Evolutionary conservation across 371 early-diverging fungal species (phyloP).

Genomic region (Batrachochytrium dendrobatidis): DNA sequence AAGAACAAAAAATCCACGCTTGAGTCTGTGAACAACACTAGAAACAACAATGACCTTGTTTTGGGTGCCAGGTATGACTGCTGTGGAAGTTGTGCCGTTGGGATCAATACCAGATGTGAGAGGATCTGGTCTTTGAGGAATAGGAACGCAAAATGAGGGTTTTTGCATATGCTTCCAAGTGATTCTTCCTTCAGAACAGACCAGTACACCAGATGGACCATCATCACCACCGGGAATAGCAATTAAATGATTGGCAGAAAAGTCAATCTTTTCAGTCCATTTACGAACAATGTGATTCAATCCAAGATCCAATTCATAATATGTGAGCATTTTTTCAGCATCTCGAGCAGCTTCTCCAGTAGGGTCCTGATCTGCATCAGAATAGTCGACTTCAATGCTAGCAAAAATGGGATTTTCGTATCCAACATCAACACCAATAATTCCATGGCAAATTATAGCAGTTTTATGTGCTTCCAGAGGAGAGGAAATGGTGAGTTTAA

Average conservation of each 20-base stretch:
- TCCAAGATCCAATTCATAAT: slow-evolving; percentile 96
- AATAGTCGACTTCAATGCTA: slow-evolving; percentile 79
- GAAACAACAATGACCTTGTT: slow-evolving; percentile 61
- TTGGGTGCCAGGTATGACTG: slow-evolving; percentile 2
- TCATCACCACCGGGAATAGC: slow-evolving; percentile 87
- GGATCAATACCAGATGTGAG: slow-evolving; percentile 18
- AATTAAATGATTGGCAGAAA: slow-evolving; percentile 70
- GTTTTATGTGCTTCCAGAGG: slow-evolving; percentile 91
- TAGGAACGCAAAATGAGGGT: slow-evolving; percentile 64
- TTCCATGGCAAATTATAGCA: slow-evolving; percentile 63
- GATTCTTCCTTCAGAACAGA: slow-evolving; percentile 84
- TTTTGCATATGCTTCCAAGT: slow-evolving; percentile 75
- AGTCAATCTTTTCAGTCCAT: slow-evolving; percentile 81
- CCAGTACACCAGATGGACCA: slow-evolving; percentile 95
- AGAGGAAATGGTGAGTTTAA: slow-evolving; percentile 83
- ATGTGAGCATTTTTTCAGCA: slow-evolving; percentile 78
- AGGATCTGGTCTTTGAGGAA: slow-evolving; percentile 78
- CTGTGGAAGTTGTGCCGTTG: background rate
- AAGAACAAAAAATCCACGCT: slow-evolving; percentile 79
- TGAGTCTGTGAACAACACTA: slow-evolving; percentile 85
- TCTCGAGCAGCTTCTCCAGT: slow-evolving; percentile 66
- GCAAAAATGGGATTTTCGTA: slow-evolving; percentile 98
- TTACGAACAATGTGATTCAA: slow-evolving; percentile 95
- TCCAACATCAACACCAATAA: slow-evolving; percentile 91
- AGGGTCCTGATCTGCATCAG: slow-evolving; percentile 76